Evolutionary conservation across 257 asterid species (phyloP).

Genomic region (Solanum microdontum): DNA sequence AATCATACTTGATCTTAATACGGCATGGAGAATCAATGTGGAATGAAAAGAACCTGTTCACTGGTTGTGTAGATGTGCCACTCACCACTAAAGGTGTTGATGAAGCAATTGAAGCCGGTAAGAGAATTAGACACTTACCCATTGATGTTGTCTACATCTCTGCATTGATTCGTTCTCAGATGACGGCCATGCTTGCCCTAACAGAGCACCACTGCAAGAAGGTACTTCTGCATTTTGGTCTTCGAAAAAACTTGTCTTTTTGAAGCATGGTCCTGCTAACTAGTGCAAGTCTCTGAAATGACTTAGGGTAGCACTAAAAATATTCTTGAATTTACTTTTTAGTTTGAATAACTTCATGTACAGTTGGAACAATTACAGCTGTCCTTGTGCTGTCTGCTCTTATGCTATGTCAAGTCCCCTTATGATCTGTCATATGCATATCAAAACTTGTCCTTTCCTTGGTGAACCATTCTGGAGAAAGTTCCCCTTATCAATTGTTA

Average conservation of each 20-base stretch:
- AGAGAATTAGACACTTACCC: slow-evolving; percentile 62
- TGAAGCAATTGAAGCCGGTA: slow-evolving; percentile 94
- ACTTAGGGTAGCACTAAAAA: neutral
- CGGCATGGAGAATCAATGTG: slow-evolving; percentile 97
- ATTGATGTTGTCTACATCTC: slow-evolving; percentile 74
- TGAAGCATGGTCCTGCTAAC: neutral
- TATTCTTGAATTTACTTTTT: neutral
- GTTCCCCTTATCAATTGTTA: neutral
- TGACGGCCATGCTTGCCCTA: slow-evolving; percentile 93
- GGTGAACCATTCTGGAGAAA: neutral
- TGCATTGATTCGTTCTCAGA: slow-evolving; percentile 80
- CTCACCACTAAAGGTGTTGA: slow-evolving; percentile 69
- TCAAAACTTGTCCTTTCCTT: neutral
- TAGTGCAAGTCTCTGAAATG: neutral
- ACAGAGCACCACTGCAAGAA: slow-evolving; percentile 75
- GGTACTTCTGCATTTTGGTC: slow-evolving; percentile 22
- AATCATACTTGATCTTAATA: slow-evolving; percentile 62
- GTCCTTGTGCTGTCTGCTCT: neutral
- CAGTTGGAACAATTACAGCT: neutral
- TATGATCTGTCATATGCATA: neutral
- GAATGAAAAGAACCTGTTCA: slow-evolving; percentile 88
- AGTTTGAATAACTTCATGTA: neutral
- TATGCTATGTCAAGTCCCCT: neutral
- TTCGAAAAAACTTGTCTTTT: neutral
- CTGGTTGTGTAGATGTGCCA: slow-evolving; percentile 94